Percentiles rank a stretch among this genome's conserved stretches.
Conservation (phyloP, 2,329 filamentous ascomycete species). For the Hypoxylon sp. region DNA sequence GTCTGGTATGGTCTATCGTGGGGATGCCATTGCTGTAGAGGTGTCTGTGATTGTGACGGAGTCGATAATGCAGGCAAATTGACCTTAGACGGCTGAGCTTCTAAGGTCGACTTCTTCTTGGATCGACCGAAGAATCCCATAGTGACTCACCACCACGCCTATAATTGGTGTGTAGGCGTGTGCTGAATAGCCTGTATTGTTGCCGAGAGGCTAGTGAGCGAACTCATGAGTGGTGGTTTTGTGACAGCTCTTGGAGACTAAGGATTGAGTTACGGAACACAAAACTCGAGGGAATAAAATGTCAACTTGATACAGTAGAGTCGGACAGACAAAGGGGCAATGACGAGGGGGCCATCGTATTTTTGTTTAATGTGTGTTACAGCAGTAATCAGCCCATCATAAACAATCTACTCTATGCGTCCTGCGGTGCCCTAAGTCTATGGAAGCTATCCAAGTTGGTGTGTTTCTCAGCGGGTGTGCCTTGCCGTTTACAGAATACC, state of each 20-base stretch:
- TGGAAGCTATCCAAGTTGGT: slow-evolving; percentile 40
- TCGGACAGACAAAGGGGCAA: slow-evolving; percentile 29
- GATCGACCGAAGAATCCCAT: slow-evolving; percentile 43
- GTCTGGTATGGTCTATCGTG: slow-evolving; percentile 45
- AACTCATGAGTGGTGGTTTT: slow-evolving; percentile 26
- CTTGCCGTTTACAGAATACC: slow-evolving; percentile 49
- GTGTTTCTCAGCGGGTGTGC: slow-evolving; percentile 48
- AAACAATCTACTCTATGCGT: slow-evolving; percentile 27
- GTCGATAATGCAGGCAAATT: slow-evolving; percentile 16
- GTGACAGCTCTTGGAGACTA: slow-evolving; percentile 20
- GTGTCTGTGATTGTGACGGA: slow-evolving; percentile 32
- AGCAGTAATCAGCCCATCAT: slow-evolving; percentile 33
- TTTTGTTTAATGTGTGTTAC: slow-evolving; percentile 32
- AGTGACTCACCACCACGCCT: slow-evolving; percentile 14
- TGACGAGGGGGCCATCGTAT: slow-evolving; percentile 31
- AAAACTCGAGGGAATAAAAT: slow-evolving; percentile 17
- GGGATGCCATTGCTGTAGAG: slow-evolving; percentile 40
- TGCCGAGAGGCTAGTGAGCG: slow-evolving; percentile 29
- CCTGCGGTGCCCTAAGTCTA: slow-evolving; percentile 31
- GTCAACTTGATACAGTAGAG: slow-evolving; percentile 28
- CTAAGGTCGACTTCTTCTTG: slow-evolving; percentile 37
- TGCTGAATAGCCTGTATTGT: slow-evolving; percentile 11
- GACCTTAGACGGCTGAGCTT: slow-evolving; percentile 16
- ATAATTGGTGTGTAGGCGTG: slow-evolving; percentile 25
- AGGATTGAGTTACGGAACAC: slow-evolving; percentile 30